Base-by-base conservation (phyloP, 768 basidiomycete species). In the Trametes cingulata region DNA sequence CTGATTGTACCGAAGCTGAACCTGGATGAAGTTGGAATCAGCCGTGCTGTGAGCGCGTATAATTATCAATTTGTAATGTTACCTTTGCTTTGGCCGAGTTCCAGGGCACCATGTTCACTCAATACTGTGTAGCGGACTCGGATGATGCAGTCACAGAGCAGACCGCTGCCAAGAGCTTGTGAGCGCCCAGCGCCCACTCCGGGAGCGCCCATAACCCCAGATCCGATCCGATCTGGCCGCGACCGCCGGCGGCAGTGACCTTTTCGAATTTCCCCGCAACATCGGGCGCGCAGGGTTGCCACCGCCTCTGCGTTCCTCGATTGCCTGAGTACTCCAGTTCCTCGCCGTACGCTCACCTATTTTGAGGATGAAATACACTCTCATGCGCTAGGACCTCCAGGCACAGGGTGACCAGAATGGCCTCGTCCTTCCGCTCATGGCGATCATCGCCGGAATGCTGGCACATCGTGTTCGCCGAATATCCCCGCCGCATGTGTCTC, bases 81-180 rank as follows among this genome's bases (percentile, higher is more conserved):
- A 79, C 83, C 80, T 85, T 85, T 60, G 83, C 84, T 71, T 87
- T 88, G 25, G 85, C 75, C 12, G 85, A 68, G 64, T 78, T 87
- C 86, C 86, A 87, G 29, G 80, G 77, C 36, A 75, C 73, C 82
- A 84, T 83, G 45, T 35, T 49, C 22, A 41, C 2, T 19, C 15
- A 41, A 10, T 20, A 40, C 17, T 8, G 1, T 12, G 22, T 27
- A 19, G 33, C 41, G 47, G 46, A 43, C n/a, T n/a, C n/a, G 27
- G 15, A 33, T n/a, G 43, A 27, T 7, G 59, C 17, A 10, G n/a
- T n/a, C n/a, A n/a, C n/a, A n/a, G n/a, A n/a, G n/a, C n/a, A n/a
- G n/a, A n/a, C n/a, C n/a, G n/a, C n/a, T n/a, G n/a, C n/a, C n/a
- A n/a, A n/a, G n/a, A n/a, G n/a, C n/a, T n/a, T n/a, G n/a, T n/a